Evolutionary conservation across 2,329 filamentous ascomycete species (phyloP).

Genomic region (Samsoniella hepiali): DNA sequence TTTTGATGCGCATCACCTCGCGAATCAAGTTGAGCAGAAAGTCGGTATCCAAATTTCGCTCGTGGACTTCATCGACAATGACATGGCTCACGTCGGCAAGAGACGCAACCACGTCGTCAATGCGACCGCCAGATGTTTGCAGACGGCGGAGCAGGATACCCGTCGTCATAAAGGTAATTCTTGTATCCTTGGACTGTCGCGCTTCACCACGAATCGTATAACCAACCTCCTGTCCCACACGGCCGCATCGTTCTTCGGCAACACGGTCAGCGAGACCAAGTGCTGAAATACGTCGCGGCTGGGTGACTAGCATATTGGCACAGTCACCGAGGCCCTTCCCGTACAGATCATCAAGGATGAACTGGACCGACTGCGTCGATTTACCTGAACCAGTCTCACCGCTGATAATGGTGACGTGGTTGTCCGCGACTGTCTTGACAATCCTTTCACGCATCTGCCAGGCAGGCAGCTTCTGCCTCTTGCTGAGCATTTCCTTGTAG

Average conservation of each 20-base stretch:
- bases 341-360: conserved; percentile 89
- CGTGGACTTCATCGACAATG: conserved; percentile 94
- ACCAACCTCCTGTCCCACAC: conserved; percentile 82
- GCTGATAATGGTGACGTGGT: conserved; percentile 93
- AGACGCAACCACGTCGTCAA: conserved; percentile 76
- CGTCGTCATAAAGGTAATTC: conserved; percentile 93
- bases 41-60: conserved; percentile 90
- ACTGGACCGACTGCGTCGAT: conserved; percentile 94
- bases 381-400: conserved; percentile 97
- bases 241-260: conserved; percentile 80
- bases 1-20: conserved; percentile 70
- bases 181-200: conserved; percentile 68
- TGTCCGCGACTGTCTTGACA: conserved; percentile 67
- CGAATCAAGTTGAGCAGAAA: conserved; percentile 85
- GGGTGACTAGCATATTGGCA: conserved; percentile 91
- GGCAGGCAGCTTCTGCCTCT: conserved; percentile 74
- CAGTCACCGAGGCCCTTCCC: conserved; percentile 67
- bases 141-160: conserved; percentile 86
- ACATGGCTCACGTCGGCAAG: conserved; percentile 90
- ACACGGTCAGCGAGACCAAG: conserved; percentile 92
- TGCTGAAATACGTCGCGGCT: conserved; percentile 90
- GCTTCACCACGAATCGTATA: conserved; percentile 91
- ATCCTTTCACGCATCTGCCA: conserved; percentile 81
- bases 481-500: conserved; percentile 71
- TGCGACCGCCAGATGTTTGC: conserved; percentile 81